A percentile compares a stretch with the other conserved stretches of the same genome.
phyloP scores from a whole-genome alignment of 2,329 filamentous ascomycete species.

The Phialophora expanda region DNA sequence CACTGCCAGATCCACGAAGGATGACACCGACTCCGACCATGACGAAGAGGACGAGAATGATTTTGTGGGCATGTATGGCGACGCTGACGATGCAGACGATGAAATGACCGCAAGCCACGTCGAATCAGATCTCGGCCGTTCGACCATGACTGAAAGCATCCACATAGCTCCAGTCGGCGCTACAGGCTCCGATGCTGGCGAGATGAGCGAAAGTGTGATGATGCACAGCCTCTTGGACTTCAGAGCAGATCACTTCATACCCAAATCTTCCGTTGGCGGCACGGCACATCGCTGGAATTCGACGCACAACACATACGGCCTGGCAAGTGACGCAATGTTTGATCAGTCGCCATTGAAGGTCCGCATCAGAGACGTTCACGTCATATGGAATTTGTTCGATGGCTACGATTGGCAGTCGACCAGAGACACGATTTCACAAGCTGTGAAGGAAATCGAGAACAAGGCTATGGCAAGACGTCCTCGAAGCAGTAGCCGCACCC shows the following conservation, averaged over 20 bases:
- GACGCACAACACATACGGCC: slow-evolving; percentile 73
- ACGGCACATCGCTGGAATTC: slow-evolving; percentile 83
- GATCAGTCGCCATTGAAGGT: slow-evolving; percentile 74
- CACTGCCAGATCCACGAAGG: slow-evolving; percentile 3
- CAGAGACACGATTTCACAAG: slow-evolving; percentile 81
- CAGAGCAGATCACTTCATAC: slow-evolving; percentile 77
- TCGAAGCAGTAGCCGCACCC: slow-evolving; percentile 61
- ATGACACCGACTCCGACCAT: slow-evolving; percentile 50
- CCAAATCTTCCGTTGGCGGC: slow-evolving; percentile 64
- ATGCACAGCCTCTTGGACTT: slow-evolving; percentile 63
- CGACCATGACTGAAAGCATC: slow-evolving; percentile 44
- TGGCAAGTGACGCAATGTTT: slow-evolving; percentile 65
- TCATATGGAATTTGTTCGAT: slow-evolving; percentile 98
- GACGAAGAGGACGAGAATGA: slow-evolving; percentile 48
- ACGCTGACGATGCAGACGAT: slow-evolving; percentile 49
- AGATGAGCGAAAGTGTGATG: slow-evolving; percentile 40
- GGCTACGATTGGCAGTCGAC: slow-evolving; percentile 96
- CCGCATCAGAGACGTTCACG: slow-evolving; percentile 80
- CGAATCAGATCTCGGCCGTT: slow-evolving; percentile 47
- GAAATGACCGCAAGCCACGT: slow-evolving; percentile 40
- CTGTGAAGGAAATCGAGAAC: slow-evolving; percentile 83
- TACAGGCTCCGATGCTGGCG: slow-evolving; percentile 57
- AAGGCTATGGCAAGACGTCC: slow-evolving; percentile 77
- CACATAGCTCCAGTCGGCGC: slow-evolving; percentile 56
- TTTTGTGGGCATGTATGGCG: slow-evolving; percentile 41